Conservation (phyloP, 1,139 yeast genomes). For the Williopsis jadinii region DNA sequence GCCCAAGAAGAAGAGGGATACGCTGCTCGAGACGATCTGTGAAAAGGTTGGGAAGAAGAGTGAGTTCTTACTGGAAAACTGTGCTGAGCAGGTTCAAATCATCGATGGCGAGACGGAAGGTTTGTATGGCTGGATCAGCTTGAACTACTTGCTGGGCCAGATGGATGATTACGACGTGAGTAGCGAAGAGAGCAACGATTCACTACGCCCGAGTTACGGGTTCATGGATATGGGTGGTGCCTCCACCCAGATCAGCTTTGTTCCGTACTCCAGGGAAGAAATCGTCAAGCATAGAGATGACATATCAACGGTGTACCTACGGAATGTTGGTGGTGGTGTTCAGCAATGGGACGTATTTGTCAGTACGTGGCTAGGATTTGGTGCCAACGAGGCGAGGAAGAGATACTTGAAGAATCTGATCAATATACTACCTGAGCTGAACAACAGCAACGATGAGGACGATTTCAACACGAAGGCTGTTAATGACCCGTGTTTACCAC, state of each 20-base stretch:
- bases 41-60: constrained; percentile 39
- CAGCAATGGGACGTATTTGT: constrained; percentile 71
- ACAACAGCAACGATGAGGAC: constrained; percentile 33
- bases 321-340: constrained; percentile 51
- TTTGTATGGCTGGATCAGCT: constrained; percentile 71
- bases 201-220: constrained; percentile 53
- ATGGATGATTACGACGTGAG: constrained; percentile 38
- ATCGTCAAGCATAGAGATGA: constrained; percentile 55
- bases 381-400: constrained; percentile 71
- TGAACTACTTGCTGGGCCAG: constrained; percentile 59
- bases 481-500: constrained; percentile 68
- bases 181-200: constrained; percentile 9
- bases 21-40: constrained; percentile 48
- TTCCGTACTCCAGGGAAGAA: constrained; percentile 50
- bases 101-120: constrained; percentile 83
- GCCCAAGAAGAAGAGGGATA: constrained; percentile 38
- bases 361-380: constrained; percentile 80
- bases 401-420: constrained; percentile 53
- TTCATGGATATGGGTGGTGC: constrained; percentile 94
- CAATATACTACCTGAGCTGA: constrained; percentile 34
- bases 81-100: constrained; percentile 56
- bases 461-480: constrained; percentile 32
- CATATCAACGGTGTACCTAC: constrained; percentile 46
- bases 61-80: constrained; percentile 43
- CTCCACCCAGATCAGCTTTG: constrained; percentile 75